These are phyloP conservation scores for Hemisphaericaspora subhashii DNA, from an alignment of 1,139 yeast species.

Conservation along the genomic window DNA sequence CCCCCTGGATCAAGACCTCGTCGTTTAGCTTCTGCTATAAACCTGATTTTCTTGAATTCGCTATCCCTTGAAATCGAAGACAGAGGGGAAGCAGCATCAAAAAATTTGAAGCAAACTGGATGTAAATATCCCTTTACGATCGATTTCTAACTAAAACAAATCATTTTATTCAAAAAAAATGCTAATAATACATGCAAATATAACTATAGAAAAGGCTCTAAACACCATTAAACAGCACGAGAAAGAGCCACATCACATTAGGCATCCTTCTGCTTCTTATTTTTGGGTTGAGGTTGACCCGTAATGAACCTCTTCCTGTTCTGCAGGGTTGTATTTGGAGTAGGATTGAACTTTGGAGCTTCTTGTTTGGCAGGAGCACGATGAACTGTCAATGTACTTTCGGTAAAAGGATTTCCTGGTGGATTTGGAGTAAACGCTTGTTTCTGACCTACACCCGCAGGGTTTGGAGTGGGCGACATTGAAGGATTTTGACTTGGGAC, in stretches of 20 bases:
- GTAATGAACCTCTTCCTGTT: slow-evolving; percentile 14
- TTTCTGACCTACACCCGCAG: slow-evolving; percentile 5
- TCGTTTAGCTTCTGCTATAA: too few relatives aligned
- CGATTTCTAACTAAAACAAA: not conserved
- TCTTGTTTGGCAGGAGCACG: slow-evolving; percentile 23
- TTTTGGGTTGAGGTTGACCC: slow-evolving; percentile 16
- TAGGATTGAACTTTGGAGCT: slow-evolving; percentile 10
- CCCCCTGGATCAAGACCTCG: too few relatives aligned
- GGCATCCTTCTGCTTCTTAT: slow-evolving; percentile 20
- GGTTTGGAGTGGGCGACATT: slow-evolving; percentile 1
- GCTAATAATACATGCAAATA: slow-evolving; percentile 4
- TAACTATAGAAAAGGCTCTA: not conserved
- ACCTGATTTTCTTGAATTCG: too few relatives aligned
- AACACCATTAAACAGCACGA: not conserved
- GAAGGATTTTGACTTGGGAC: not conserved
- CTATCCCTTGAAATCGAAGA: too few relatives aligned
- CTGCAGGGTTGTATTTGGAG: slow-evolving; percentile 7
- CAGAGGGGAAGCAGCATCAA: too few relatives aligned
- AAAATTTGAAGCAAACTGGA: too few relatives aligned
- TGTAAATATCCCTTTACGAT: too few relatives aligned
- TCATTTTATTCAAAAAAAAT: not conserved
- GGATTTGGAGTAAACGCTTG: slow-evolving; percentile 9
- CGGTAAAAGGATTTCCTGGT: slow-evolving; percentile 27
- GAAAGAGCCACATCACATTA: not conserved
- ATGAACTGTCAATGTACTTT: slow-evolving; percentile 34